Percentiles rank a stretch among this genome's conserved stretches.
phyloP scores from a whole-genome alignment of 805 yeast species.

The Nakazawaea ernobii region DNA sequence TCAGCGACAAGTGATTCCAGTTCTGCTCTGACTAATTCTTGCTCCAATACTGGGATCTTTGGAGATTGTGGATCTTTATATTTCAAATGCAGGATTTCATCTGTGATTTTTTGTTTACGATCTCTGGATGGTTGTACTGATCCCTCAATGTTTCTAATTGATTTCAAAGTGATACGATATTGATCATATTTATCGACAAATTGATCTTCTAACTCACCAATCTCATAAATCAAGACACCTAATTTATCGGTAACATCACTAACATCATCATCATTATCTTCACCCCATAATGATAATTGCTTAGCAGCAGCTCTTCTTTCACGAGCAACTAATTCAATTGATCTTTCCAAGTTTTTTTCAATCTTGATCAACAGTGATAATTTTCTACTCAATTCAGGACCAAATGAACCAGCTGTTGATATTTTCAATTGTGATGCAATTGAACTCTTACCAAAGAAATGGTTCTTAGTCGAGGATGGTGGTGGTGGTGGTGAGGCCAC shows the following conservation, averaged over 20 bases:
- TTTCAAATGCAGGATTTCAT: conserved; percentile 76
- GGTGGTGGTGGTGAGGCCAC: conserved; percentile 94
- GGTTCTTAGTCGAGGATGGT: conserved; percentile 78
- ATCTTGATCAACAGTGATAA: conserved; percentile 69
- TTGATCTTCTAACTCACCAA: conserved; percentile 84
- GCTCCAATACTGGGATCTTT: conserved; percentile 77
- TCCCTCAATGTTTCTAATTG: conserved; percentile 78
- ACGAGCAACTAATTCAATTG: conserved; percentile 69
- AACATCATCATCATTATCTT: conserved; percentile 79
- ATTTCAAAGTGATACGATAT: conserved; percentile 75
- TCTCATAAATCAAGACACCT: conserved; percentile 76
- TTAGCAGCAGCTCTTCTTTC: conserved; percentile 80
- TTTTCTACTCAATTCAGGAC: conserved; percentile 76
- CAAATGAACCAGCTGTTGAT: conserved; percentile 71
- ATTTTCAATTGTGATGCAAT: conserved; percentile 56
- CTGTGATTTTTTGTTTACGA: conserved; percentile 79
- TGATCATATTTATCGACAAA: conserved; percentile 83
- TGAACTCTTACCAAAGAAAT: conserved; percentile 84
- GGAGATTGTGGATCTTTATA: conserved; percentile 83
- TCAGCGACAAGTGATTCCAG: conserved; percentile 90
- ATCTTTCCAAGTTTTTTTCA: conserved; percentile 77
- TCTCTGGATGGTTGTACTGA: conserved; percentile 87
- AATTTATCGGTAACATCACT: conserved; percentile 82
- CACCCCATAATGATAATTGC: conserved; percentile 84
- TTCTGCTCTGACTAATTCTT: conserved; percentile 86